Evolutionary conservation across 108 stramenopile species (phyloP).

Genomic region (Bacterosira constricta): DNA sequence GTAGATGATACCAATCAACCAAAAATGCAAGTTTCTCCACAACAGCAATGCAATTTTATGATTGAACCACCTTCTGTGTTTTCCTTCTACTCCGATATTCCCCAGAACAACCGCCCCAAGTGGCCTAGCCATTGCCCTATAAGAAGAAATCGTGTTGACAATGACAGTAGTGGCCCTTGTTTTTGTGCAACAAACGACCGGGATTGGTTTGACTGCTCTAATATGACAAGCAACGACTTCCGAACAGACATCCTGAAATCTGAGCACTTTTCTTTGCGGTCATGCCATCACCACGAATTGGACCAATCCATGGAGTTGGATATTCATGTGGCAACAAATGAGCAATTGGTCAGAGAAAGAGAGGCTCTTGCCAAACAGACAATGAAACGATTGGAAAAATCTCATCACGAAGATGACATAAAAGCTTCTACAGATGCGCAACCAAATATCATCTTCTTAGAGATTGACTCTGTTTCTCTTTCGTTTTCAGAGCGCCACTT

Average conservation of each 20-base stretch:
- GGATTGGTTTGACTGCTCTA: conserved; percentile 13
- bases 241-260: background rate
- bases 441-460: conserved; percentile 53
- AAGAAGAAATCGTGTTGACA: conserved; percentile 8
- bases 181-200: conserved; percentile 10
- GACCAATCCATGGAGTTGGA: conserved; percentile 36
- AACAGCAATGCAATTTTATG: conserved; percentile 6
- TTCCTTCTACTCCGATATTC: conserved; percentile 67
- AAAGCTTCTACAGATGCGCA: conserved; percentile 4
- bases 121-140: conserved; percentile 11
- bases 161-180: background rate
- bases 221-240: conserved; percentile 8
- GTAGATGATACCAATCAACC: background rate
- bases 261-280: conserved; percentile 7
- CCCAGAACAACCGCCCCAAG: conserved; percentile 29
- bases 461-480: conserved; percentile 57
- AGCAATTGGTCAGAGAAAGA: background rate
- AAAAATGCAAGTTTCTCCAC: too few species aligned
- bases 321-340: conserved; percentile 21
- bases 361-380: background rate
- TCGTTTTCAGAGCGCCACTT: conserved; percentile 56
- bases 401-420: background rate
- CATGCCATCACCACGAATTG: conserved; percentile 1
- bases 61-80: conserved; percentile 47
- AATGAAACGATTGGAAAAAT: background rate